Percentiles rank a stretch among this genome's conserved stretches.
These are phyloP conservation scores for Moringa oleifera DNA, from an alignment of 345 rosid species.

Conservation along the genomic window DNA sequence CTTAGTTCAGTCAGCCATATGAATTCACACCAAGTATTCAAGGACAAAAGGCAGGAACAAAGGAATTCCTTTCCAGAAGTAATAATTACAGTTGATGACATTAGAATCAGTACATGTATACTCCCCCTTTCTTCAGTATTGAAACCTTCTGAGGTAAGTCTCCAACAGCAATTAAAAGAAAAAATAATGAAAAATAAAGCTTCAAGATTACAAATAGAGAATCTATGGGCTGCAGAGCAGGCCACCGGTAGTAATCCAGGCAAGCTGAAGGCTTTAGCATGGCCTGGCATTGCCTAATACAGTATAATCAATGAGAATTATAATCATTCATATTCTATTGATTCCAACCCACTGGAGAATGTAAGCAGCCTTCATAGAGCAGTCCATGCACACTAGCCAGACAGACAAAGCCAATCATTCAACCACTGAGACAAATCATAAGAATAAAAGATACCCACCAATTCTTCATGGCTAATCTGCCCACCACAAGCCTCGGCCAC, in stretches of 20 bases:
- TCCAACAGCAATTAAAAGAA: too few relatives aligned
- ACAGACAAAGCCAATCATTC: slow-evolving; percentile 4
- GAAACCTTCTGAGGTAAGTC: too few relatives aligned
- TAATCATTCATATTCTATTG: neutral
- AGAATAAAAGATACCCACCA: neutral
- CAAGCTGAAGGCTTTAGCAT: neutral
- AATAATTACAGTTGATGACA: too few relatives aligned
- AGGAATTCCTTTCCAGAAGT: too few relatives aligned
- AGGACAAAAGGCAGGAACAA: too few relatives aligned
- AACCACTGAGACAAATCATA: neutral
- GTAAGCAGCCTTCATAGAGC: neutral
- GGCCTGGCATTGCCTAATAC: neutral
- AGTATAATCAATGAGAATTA: neutral
- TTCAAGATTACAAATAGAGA: neutral
- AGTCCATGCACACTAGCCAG: neutral
- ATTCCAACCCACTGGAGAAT: neutral
- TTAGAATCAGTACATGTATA: too few relatives aligned
- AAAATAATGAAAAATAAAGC: too few relatives aligned
- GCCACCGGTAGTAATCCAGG: neutral
- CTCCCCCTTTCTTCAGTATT: too few relatives aligned
- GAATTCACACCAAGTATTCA: too few relatives aligned
- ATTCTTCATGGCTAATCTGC: neutral
- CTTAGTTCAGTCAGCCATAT: too few relatives aligned
- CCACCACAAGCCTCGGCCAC: neutral
- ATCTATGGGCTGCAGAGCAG: neutral